A percentile compares a stretch with the other conserved stretches of the same genome.
These are phyloP conservation scores for Pseudonitzschia multistriata DNA, from an alignment of 108 stramenopile genomes.

Conservation along the genomic window DNA sequence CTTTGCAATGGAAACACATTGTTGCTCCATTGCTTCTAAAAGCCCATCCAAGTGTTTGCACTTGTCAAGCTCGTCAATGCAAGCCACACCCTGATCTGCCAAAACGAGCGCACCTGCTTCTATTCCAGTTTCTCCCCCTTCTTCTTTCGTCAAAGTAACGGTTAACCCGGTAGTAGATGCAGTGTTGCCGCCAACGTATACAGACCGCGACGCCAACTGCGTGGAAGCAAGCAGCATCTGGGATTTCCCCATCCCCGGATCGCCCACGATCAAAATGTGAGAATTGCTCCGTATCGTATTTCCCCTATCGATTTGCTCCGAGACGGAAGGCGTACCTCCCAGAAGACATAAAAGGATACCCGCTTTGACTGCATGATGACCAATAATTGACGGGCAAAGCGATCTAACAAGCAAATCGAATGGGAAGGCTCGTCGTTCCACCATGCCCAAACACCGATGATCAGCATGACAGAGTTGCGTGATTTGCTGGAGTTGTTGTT, in stretches of 20 bases:
- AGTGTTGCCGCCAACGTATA: constrained; percentile 98
- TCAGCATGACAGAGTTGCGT: constrained; percentile 85
- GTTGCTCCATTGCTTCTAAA: constrained; percentile 99
- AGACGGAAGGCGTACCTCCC: constrained; percentile 82
- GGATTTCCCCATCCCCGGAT: constrained; percentile 90
- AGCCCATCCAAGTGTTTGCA: constrained; percentile 90
- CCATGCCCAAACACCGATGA: constrained; percentile 70
- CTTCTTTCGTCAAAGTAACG: constrained; percentile 88
- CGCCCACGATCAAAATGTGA: constrained; percentile 82
- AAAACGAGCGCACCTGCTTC: constrained; percentile 98
- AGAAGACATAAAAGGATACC: constrained; percentile 95
- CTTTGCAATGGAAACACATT: constrained; percentile 96
- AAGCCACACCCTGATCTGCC: constrained; percentile 95
- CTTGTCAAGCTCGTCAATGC: constrained; percentile 99
- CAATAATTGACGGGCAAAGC: constrained; percentile 94
- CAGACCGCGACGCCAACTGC: constrained; percentile 90
- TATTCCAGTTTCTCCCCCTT: constrained; percentile 86
- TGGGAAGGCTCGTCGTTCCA: constrained; percentile 79
- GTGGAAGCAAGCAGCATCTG: constrained; percentile 94
- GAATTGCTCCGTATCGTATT: constrained; percentile 71
- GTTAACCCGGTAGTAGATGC: constrained; percentile 91
- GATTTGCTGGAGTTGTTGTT: constrained; percentile 71
- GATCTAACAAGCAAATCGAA: constrained; percentile 92
- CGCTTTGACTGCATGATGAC: constrained; percentile 96
- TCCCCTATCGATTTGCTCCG: constrained; percentile 30